A percentile compares a stretch with the other conserved stretches of the same genome.
Conservation (phyloP, 2,329 filamentous ascomycete species). For the Fusarium sp. region DNA sequence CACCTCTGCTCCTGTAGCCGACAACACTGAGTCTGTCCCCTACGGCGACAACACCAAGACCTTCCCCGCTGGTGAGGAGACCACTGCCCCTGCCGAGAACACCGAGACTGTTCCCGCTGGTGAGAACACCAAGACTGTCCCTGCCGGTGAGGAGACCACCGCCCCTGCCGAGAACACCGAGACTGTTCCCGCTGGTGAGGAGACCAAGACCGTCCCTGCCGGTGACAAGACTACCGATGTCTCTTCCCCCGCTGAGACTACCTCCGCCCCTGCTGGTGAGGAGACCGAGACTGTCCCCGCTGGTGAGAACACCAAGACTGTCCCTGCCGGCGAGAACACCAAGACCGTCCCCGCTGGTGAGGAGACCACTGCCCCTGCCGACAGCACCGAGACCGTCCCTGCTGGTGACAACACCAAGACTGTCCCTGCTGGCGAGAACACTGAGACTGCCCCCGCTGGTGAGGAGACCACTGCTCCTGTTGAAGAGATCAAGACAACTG, state of each 20-base stretch:
- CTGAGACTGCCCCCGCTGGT: too few species aligned
- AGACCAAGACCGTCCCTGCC: constrained; percentile 1
- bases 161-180: too few species aligned
- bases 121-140: constrained; percentile 10
- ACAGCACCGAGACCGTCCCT: constrained; percentile 14
- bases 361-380: constrained; percentile 19
- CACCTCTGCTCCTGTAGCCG: constrained; percentile 49
- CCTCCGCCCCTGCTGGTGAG: too few species aligned
- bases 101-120: constrained; percentile 45
- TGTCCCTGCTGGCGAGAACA: constrained; percentile 10
- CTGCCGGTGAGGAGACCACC: not conserved
- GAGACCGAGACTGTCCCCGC: too few species aligned
- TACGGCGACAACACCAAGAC: constrained; percentile 27
- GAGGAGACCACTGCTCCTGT: constrained; percentile 40
- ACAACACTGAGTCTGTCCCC: constrained; percentile 53
- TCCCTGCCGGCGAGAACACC: constrained; percentile 6
- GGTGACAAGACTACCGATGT: too few species aligned
- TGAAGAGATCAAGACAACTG: constrained; percentile 47
- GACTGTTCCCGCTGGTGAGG: too few species aligned
- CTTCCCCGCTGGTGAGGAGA: constrained; percentile 17
- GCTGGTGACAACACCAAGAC: constrained; percentile 26
- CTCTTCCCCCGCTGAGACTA: too few species aligned
- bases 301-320: constrained; percentile 26
- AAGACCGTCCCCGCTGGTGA: not conserved
- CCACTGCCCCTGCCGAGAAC: constrained; percentile 55